phyloP scores from a whole-genome alignment of 371 early-diverging fungal species.

The Smittium culicis region DNA sequence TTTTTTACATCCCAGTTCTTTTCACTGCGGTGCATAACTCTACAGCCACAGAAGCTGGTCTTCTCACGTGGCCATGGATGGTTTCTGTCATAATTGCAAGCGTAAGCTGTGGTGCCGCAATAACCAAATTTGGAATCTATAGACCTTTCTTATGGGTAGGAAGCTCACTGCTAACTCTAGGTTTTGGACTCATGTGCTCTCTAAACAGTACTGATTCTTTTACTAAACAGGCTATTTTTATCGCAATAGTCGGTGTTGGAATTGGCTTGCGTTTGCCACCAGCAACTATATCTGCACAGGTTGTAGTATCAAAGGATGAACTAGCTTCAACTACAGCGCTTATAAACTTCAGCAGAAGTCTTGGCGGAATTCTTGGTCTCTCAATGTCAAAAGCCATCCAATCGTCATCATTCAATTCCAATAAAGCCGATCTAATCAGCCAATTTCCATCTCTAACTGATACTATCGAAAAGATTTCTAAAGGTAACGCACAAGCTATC shows the following conservation, averaged over 20 bases:
- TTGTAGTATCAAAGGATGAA: constrained; percentile 3
- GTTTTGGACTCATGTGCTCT: constrained; percentile 1
- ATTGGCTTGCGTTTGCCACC: constrained; percentile 8
- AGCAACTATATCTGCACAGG: constrained; percentile 9
- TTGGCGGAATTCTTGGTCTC: constrained; percentile 12
- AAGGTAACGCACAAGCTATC: background rate
- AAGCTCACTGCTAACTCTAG: background rate
- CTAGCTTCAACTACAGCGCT: constrained; percentile 4
- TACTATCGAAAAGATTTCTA: background rate
- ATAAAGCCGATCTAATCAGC: background rate
- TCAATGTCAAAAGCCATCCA: constrained; percentile 9
- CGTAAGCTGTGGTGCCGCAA: background rate
- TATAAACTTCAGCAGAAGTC: constrained; percentile 9
- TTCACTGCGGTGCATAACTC: constrained; percentile 54
- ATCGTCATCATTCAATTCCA: background rate
- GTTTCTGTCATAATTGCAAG: background rate
- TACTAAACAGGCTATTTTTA: background rate
- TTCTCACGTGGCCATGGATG: constrained; percentile 7
- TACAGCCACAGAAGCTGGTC: constrained; percentile 40
- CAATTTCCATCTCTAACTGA: background rate
- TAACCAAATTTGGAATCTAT: constrained; percentile 5
- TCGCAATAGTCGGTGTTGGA: constrained; percentile 4
- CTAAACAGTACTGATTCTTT: background rate
- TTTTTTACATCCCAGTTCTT: constrained; percentile 58
- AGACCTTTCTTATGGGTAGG: constrained; percentile 8